phyloP scores from a whole-genome alignment of 805 yeast species.

The Danielozyma ontarioensis region DNA sequence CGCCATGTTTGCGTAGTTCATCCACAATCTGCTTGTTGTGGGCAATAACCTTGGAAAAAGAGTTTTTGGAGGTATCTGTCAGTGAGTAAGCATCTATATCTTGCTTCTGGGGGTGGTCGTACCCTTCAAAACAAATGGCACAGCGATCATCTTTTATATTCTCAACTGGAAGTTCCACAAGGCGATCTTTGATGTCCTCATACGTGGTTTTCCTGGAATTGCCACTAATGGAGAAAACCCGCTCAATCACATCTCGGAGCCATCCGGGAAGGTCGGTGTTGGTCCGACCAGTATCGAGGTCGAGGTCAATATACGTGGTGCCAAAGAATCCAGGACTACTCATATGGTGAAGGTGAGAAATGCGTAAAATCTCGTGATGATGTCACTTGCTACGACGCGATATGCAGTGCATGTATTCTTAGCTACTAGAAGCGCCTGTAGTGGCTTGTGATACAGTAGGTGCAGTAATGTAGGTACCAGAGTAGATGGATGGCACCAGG shows the following conservation, averaged over 20 bases:
- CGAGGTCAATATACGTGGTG: conserved; percentile 9
- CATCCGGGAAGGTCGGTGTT: conserved; percentile 12
- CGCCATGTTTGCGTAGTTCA: not conserved
- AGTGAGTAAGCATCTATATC: too few relatives aligned
- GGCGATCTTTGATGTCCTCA: not conserved
- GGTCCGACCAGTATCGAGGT: conserved; percentile 8
- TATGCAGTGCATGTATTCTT: too few relatives aligned
- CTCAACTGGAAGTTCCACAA: not conserved
- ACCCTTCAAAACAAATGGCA: not conserved
- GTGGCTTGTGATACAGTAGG: too few relatives aligned
- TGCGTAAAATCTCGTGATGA: not conserved
- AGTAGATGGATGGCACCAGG: too few relatives aligned
- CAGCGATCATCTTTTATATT: not conserved
- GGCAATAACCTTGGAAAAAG: too few relatives aligned
- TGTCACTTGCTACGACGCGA: too few relatives aligned
- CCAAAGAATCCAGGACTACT: conserved; percentile 7
- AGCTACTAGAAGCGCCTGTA: too few relatives aligned
- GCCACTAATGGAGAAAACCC: not conserved
- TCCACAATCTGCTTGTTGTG: too few relatives aligned
- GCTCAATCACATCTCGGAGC: conserved; percentile 9
- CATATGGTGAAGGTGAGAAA: conserved; percentile 2
- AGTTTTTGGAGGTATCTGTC: too few relatives aligned
- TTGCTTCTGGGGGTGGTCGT: too few relatives aligned
- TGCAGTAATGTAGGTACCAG: too few relatives aligned
- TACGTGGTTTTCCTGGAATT: not conserved